Evolutionary conservation across 805 yeast genomes (phyloP).

Genomic region (Pichia membranifaciens): DNA sequence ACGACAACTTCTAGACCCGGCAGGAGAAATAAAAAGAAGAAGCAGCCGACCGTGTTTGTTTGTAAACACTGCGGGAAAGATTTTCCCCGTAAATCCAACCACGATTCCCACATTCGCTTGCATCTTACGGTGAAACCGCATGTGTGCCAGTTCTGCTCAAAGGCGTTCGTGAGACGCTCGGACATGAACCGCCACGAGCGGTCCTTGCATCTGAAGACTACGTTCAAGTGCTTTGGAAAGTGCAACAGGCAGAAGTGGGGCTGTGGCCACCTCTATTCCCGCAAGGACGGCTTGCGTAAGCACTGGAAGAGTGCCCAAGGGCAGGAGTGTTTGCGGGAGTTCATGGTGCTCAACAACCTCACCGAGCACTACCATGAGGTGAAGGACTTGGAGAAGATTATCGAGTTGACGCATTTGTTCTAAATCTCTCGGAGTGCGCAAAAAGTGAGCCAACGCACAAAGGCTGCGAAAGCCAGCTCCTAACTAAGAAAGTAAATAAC

Average conservation of each 20-base stretch:
- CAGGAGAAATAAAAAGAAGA: too few relatives aligned
- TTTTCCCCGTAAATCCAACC: conserved; percentile 16
- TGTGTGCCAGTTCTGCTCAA: conserved; percentile 11
- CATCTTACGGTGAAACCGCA: conserved; percentile 14
- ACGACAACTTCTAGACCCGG: too few relatives aligned
- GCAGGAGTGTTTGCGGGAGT: conserved; percentile 1
- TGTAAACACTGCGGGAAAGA: conserved; percentile 13
- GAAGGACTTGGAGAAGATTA: conserved; percentile 4
- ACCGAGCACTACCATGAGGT: background rate
- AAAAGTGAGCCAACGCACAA: too few relatives aligned
- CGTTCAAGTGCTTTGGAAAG: conserved; percentile 6
- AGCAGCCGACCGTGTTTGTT: background rate
- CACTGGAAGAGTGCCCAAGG: conserved; percentile 11
- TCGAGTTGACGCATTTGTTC: conserved; percentile 5
- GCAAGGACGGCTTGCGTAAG: conserved; percentile 12
- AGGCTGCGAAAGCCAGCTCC: too few relatives aligned
- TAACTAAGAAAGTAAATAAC: too few relatives aligned
- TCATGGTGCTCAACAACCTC: background rate
- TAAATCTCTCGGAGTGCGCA: background rate
- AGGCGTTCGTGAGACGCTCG: conserved; percentile 14
- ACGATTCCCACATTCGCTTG: conserved; percentile 15
- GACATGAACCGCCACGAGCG: conserved; percentile 16
- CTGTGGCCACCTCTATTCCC: conserved; percentile 11
- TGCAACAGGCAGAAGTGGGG: conserved; percentile 7
- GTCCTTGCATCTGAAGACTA: conserved; percentile 9